Percentiles rank a stretch among this genome's conserved stretches.
Evolutionary conservation across 2,329 filamentous ascomycete genomes (phyloP).

Genomic region (Apiospora sp.): DNA sequence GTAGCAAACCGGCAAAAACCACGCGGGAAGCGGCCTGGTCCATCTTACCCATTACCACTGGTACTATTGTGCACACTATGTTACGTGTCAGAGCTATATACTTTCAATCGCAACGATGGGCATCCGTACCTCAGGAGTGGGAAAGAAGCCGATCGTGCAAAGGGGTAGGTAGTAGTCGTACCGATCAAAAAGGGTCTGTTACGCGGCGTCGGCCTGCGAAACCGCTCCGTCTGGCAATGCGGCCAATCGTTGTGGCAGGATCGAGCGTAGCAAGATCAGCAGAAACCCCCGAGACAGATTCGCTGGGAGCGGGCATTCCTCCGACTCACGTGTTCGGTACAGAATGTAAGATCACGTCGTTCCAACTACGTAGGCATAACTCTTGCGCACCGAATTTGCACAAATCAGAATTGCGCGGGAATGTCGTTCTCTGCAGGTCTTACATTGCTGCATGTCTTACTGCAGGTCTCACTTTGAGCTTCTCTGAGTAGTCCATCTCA

Average conservation of each 20-base stretch:
- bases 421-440: slow-evolving; percentile 22
- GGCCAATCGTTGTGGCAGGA: background rate
- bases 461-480: slow-evolving; percentile 22
- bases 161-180: background rate
- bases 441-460: slow-evolving; percentile 27
- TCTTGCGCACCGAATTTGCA: background rate
- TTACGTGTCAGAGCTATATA: slow-evolving; percentile 9
- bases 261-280: slow-evolving; percentile 1
- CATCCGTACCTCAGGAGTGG: background rate
- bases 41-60: background rate
- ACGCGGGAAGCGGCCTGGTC: slow-evolving; percentile 11
- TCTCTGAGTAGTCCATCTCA: slow-evolving; percentile 24
- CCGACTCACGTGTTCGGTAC: slow-evolving; percentile 9
- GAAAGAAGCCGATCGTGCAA: background rate
- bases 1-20: background rate
- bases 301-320: background rate
- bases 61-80: background rate
- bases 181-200: background rate
- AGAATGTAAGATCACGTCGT: background rate
- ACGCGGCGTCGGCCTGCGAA: slow-evolving; percentile 17
- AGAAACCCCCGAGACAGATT: slow-evolving; percentile 20
- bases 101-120: slow-evolving; percentile 4
- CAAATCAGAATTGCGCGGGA: slow-evolving; percentile 6
- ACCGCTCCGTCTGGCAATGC: slow-evolving; percentile 14
- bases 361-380: background rate